A percentile compares a stretch with the other conserved stretches of the same genome.
These are phyloP conservation scores for Malassezia pachydermatis DNA, from an alignment of 1,284 basidiomycete species.

Conservation along the genomic window DNA sequence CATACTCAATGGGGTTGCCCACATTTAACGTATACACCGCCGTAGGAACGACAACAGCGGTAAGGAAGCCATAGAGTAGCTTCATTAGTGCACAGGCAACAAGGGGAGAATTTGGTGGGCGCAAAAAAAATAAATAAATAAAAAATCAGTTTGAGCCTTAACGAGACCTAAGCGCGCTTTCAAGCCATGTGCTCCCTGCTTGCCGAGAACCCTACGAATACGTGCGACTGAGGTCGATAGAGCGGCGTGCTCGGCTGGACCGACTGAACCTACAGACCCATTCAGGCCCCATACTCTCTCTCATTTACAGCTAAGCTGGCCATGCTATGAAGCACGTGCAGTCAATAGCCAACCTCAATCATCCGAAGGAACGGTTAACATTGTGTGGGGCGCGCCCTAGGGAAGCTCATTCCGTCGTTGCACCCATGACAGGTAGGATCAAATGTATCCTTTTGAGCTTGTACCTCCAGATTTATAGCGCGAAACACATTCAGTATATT, in stretches of 20 bases:
- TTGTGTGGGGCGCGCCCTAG: slow-evolving; percentile 19
- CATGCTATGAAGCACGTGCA: slow-evolving; percentile 19
- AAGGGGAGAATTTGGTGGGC: not conserved
- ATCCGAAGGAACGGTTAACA: slow-evolving; percentile 19
- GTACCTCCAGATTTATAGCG: not conserved
- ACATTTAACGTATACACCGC: no score
- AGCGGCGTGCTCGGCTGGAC: slow-evolving; percentile 20
- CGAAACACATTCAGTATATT: not conserved
- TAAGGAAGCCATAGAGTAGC: no score
- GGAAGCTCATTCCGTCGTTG: slow-evolving; percentile 13
- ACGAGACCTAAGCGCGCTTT: slow-evolving; percentile 19
- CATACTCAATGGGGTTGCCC: no score
- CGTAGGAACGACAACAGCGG: no score
- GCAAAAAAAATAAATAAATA: not conserved
- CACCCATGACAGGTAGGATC: slow-evolving; percentile 17
- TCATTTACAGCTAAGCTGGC: slow-evolving; percentile 12
- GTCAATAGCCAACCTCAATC: slow-evolving; percentile 13
- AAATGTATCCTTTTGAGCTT: not conserved
- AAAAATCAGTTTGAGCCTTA: slow-evolving; percentile 16
- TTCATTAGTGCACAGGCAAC: no score
- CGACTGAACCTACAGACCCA: slow-evolving; percentile 17
- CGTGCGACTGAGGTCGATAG: slow-evolving; percentile 20
- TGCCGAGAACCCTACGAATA: slow-evolving; percentile 17
- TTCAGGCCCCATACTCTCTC: slow-evolving; percentile 3
- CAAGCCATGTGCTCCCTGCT: slow-evolving; percentile 22